These are phyloP conservation scores for Cantharellus anzutake DNA, from an alignment of 768 basidiomycete species.

Conservation along the genomic window DNA sequence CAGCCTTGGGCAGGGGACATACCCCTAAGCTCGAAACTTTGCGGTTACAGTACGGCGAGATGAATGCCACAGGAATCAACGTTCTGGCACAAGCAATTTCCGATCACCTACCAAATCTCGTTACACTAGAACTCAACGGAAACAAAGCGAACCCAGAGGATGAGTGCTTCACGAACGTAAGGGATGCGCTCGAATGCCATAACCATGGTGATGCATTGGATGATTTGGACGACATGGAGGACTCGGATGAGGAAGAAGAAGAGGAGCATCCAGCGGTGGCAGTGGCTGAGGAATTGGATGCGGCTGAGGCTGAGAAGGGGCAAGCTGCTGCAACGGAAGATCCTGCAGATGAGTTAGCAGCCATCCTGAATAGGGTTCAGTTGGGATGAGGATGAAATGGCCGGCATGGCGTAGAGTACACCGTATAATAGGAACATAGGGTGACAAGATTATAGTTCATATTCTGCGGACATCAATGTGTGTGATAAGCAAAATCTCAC, in stretches of 20 bases:
- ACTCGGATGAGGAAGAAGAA: conserved; percentile 21
- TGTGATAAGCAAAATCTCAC: too few relatives aligned
- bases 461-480: too few relatives aligned
- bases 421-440: too few relatives aligned
- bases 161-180: conserved; percentile 24
- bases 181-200: conserved; percentile 21
- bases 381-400: too few relatives aligned
- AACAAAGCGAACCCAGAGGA: conserved; percentile 31
- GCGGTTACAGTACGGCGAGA: conserved; percentile 82
- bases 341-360: conserved; percentile 38
- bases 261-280: neutral
- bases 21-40: conserved; percentile 58
- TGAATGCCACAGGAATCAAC: conserved; percentile 48
- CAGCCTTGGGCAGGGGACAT: conserved; percentile 42
- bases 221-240: conserved; percentile 57
- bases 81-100: conserved; percentile 49
- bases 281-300: conserved; percentile 1
- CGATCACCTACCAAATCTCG: conserved; percentile 37
- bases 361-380: conserved; percentile 23
- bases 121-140: conserved; percentile 68
- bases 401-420: too few relatives aligned
- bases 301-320: neutral
- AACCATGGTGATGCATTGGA: conserved; percentile 67
- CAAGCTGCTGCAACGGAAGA: conserved; percentile 5
- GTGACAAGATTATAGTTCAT: too few relatives aligned